Base-by-base conservation (phyloP, 2,329 filamentous ascomycete species). In the Arthroderma sp. region DNA sequence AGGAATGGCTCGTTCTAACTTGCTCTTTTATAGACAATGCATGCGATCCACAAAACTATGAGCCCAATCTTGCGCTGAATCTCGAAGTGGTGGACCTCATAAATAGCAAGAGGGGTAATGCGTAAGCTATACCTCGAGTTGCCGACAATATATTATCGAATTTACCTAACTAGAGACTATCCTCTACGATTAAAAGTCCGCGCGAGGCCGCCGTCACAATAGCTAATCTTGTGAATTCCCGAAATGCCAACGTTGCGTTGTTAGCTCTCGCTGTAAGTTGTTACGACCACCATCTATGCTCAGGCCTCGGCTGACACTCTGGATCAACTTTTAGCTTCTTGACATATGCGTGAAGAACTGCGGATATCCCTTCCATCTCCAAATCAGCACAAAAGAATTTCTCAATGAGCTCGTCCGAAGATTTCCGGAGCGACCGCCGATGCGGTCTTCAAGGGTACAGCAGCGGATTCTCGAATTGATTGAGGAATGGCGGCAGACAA, bases 281-380 rank as follows among this genome's bases (percentile, higher is more conserved):
- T 43, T 38, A 27, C 40, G 11, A 22, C 22, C 30, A 41, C n/a
- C 4, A 11, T 10, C 36, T n/a, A 38, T 29, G 7, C 38, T 15
- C 11, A 28, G 47, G 43, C 15, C 27, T 29, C 28, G 22, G 36
- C 41, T 44, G 10, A 38, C 34, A 37, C 42, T n/a, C 40, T 42
- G 31, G 36, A 28, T 6, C 10, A 32, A 44, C 27, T 42, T 60
- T 47, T 57, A 81, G 69, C 78, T 98, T 53, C 84, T 98, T 61
- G 91, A 98, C 63, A 96, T 96, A 51, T 96, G 91, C 66, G 91
- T 96, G 66, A 98, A 98, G 73, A 98, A 98, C 69, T 98, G 91
- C 74, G 91, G 91, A 56, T 98, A 98, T 62, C 88, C 91, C 1
- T 98, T 98, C 66, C 91, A 98, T 61, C 79, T 98, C 47, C 91